These are phyloP conservation scores for Coprinopsis strossmayeri DNA, from an alignment of 768 basidiomycete species.

Conservation along the genomic window DNA sequence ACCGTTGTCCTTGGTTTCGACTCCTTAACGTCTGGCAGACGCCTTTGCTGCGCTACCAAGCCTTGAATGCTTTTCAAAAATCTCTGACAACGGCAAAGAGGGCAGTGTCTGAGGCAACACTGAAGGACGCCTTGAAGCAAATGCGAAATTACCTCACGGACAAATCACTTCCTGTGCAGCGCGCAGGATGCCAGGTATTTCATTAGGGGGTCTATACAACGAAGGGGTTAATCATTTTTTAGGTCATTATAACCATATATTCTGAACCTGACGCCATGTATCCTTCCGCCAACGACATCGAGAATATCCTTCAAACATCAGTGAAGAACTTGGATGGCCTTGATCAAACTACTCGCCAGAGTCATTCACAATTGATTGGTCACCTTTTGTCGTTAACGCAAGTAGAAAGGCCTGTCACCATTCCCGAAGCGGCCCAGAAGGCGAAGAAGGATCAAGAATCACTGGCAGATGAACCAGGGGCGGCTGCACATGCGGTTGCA, in stretches of 20 bases:
- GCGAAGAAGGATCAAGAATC: slow-evolving; percentile 57
- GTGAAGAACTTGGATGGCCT: slow-evolving; percentile 72
- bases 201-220: slow-evolving; percentile 11
- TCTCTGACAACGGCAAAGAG: slow-evolving; percentile 74
- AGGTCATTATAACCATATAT: slow-evolving; percentile 51
- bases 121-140: slow-evolving; percentile 82
- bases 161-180: slow-evolving; percentile 79
- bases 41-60: slow-evolving; percentile 77
- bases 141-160: slow-evolving; percentile 71
- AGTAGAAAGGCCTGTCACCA: slow-evolving; percentile 44
- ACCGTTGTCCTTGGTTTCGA: neutral
- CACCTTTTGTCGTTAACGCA: slow-evolving; percentile 84
- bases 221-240: slow-evolving; percentile 14
- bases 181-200: slow-evolving; percentile 75
- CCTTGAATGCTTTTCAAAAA: slow-evolving; percentile 72
- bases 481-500: slow-evolving; percentile 36
- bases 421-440: slow-evolving; percentile 46
- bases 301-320: slow-evolving; percentile 60
- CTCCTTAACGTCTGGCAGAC: slow-evolving; percentile 29
- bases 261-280: slow-evolving; percentile 45
- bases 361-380: slow-evolving; percentile 75
- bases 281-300: slow-evolving; percentile 65
- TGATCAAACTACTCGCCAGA: slow-evolving; percentile 78
- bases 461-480: slow-evolving; percentile 46
- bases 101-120: slow-evolving; percentile 70